phyloP scores from a whole-genome alignment of 495 filamentous ascomycete species.

The Xylaria scruposa region DNA sequence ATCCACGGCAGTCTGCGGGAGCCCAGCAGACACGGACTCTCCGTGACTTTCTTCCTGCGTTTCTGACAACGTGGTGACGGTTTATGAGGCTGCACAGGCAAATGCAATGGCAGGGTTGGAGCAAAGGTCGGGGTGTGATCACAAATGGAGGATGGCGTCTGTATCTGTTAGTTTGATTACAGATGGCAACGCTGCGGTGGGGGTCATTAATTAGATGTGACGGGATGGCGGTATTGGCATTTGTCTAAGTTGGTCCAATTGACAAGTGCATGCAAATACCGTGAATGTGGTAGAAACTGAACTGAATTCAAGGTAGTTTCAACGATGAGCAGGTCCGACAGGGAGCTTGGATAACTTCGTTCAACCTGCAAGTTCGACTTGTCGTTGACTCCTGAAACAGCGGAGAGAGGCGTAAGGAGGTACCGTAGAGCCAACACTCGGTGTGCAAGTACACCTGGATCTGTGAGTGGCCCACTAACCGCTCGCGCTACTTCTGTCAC shows the following conservation, averaged over 20 bases:
- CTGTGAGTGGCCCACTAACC: slow-evolving; percentile 10
- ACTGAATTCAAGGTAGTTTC: neutral
- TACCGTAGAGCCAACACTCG: slow-evolving; percentile 6
- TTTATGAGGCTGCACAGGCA: slow-evolving; percentile 10
- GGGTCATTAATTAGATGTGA: slow-evolving; percentile 27
- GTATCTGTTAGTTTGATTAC: slow-evolving; percentile 28
- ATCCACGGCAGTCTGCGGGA: slow-evolving; percentile 43
- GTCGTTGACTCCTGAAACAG: slow-evolving; percentile 1
- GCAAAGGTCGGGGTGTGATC: slow-evolving; percentile 23
- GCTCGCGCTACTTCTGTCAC: slow-evolving; percentile 1
- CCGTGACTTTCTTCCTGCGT: slow-evolving; percentile 66
- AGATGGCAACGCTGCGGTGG: slow-evolving; percentile 27
- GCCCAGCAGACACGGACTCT: slow-evolving; percentile 70
- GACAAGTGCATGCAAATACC: neutral
- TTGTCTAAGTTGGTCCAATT: slow-evolving; percentile 9
- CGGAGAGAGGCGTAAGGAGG: slow-evolving; percentile 1
- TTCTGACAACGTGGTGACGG: slow-evolving; percentile 72
- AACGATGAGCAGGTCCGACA: neutral
- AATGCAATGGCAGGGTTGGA: slow-evolving; percentile 18
- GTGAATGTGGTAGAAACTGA: neutral
- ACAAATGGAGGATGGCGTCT: slow-evolving; percentile 28
- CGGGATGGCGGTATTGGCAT: slow-evolving; percentile 19
- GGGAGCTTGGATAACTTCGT: neutral
- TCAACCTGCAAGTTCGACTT: neutral
- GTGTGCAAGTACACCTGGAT: slow-evolving; percentile 3